Percentiles rank a stretch among this genome's conserved stretches.
phyloP scores from a whole-genome alignment of 2,329 filamentous ascomycete genomes.

The Dissoconium aciculare region DNA sequence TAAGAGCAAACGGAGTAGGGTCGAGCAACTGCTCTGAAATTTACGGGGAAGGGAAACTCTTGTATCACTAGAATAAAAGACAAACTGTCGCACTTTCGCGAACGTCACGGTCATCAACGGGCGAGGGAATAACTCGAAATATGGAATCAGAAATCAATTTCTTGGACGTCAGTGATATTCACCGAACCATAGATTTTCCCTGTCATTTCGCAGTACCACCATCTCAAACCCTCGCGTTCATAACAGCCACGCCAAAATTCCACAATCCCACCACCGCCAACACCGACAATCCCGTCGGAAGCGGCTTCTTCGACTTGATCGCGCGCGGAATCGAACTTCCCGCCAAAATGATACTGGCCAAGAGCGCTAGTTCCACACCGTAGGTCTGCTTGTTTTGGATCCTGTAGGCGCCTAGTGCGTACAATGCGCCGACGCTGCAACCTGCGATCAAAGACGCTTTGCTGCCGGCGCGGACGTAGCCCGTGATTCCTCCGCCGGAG shows the following conservation, averaged over 20 bases:
- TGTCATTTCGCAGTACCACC: too few relatives aligned
- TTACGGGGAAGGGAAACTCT: too few relatives aligned
- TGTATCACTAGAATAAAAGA: too few relatives aligned
- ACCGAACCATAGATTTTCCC: too few relatives aligned
- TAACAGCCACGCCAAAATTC: constrained; percentile 60
- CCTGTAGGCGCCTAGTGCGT: constrained; percentile 68
- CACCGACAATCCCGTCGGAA: constrained; percentile 65
- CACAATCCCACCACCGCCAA: constrained; percentile 65
- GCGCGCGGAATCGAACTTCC: constrained; percentile 77
- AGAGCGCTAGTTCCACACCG: constrained; percentile 74
- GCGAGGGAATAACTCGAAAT: too few relatives aligned
- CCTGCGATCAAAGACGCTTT: constrained; percentile 77
- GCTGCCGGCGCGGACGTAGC: constrained; percentile 72
- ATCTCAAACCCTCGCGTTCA: constrained; percentile 16
- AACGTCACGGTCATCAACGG: too few relatives aligned
- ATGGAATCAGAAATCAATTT: too few relatives aligned
- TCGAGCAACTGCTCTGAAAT: too few relatives aligned
- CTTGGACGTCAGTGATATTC: too few relatives aligned
- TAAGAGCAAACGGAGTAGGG: too few relatives aligned
- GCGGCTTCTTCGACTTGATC: constrained; percentile 66
- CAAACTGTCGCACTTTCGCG: too few relatives aligned
- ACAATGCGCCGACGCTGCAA: constrained; percentile 61
- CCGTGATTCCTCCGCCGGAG: constrained; percentile 72
- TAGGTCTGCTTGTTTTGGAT: constrained; percentile 62
- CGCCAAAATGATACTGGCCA: constrained; percentile 73